These are phyloP conservation scores for Juglanconis sp. DNA, from an alignment of 2,329 filamentous ascomycete species.

Conservation along the genomic window DNA sequence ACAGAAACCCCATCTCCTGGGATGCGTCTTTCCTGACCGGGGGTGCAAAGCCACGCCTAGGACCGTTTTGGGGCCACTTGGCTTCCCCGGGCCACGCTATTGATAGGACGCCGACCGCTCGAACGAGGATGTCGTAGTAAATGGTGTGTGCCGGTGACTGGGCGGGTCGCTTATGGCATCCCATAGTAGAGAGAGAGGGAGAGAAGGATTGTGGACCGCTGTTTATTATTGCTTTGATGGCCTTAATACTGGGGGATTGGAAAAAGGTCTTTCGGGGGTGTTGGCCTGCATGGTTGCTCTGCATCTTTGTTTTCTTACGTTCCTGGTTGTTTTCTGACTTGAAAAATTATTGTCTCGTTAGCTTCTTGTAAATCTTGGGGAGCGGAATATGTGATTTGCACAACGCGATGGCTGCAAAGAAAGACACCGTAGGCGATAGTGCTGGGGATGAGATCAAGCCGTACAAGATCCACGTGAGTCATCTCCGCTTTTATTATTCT, in stretches of 20 bases:
- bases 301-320: neutral
- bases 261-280: neutral
- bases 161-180: neutral
- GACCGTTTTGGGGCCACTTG: neutral
- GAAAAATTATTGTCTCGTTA: neutral
- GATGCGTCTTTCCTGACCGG: neutral
- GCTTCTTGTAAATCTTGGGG: neutral
- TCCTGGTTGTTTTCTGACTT: neutral
- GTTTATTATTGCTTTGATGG: neutral
- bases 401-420: conserved; percentile 25
- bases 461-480: conserved; percentile 56
- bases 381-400: neutral
- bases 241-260: neutral
- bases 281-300: too few species aligned
- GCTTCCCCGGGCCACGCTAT: neutral
- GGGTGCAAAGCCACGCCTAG: neutral
- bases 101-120: neutral
- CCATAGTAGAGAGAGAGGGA: neutral
- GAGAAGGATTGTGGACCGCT: neutral
- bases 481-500: neutral
- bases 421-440: conserved; percentile 24
- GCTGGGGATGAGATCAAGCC: conserved; percentile 46
- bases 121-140: neutral
- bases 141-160: neutral
- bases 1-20: neutral